Percentiles rank a stretch among this genome's conserved stretches.
Conservation (phyloP, 1,139 yeast species). For the Pichia sp. region DNA sequence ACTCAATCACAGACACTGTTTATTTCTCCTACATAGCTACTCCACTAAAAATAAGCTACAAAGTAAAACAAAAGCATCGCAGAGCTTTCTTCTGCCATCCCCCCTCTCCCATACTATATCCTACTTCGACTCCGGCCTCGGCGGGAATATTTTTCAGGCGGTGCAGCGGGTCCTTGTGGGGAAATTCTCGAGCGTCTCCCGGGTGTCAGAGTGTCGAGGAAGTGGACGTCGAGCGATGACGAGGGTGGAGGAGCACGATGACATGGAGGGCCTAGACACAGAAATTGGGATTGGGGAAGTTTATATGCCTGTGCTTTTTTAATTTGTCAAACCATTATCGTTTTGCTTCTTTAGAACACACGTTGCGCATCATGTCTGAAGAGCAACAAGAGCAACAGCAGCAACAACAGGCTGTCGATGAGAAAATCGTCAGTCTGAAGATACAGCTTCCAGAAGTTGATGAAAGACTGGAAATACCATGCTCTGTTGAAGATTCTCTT, state of each 20-base stretch:
- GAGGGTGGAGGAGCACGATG: neutral
- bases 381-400: slow-evolving; percentile 7
- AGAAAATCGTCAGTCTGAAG: slow-evolving; percentile 23
- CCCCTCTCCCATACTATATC: neutral
- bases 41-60: neutral
- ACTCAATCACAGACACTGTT: neutral
- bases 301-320: neutral
- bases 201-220: neutral
- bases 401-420: slow-evolving; percentile 7
- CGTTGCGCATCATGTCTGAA: slow-evolving; percentile 15
- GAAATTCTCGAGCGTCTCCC: neutral
- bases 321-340: neutral
- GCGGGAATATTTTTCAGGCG: slow-evolving; percentile 10
- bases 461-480: slow-evolving; percentile 36
- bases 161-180: slow-evolving; percentile 5
- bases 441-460: slow-evolving; percentile 28
- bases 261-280: neutral
- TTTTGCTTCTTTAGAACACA: neutral
- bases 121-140: slow-evolving; percentile 7
- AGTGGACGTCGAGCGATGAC: slow-evolving; percentile 6
- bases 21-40: neutral
- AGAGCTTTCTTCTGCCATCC: no score
- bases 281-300: neutral
- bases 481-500: slow-evolving; percentile 44
- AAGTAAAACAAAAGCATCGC: neutral